phyloP scores from a whole-genome alignment of 495 filamentous ascomycete genomes.

The Penicillium verhagenii region DNA sequence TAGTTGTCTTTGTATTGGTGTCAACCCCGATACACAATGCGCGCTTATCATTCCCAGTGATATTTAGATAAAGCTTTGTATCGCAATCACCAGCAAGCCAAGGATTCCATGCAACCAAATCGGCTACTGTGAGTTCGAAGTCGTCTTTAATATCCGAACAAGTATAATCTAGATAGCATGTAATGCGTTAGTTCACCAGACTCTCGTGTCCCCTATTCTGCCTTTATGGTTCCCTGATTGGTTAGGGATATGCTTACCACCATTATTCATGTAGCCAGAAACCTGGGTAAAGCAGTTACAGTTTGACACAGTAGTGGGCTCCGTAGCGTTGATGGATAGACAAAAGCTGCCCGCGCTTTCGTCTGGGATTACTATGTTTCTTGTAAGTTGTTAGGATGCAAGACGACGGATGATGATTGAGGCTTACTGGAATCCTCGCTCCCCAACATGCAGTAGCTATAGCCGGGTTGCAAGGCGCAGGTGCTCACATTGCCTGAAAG shows the following conservation, averaged over 20 bases:
- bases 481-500: background rate
- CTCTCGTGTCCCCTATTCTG: background rate
- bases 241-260: background rate
- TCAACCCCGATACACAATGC: conserved; percentile 1
- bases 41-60: background rate
- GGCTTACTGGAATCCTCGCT: background rate
- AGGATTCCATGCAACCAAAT: background rate
- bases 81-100: conserved; percentile 1
- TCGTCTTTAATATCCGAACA: background rate
- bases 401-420: background rate
- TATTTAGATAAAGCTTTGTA: background rate
- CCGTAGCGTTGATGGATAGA: background rate
- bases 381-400: background rate
- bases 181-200: no score
- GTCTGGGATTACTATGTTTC: background rate
- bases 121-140: background rate
- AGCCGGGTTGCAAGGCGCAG: conserved; percentile 8
- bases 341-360: background rate
- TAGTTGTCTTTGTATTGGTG: background rate
- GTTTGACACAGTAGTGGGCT: background rate
- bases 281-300: conserved; percentile 3
- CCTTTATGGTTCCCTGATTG: background rate
- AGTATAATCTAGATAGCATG: background rate
- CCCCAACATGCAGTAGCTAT: conserved; percentile 9
- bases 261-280: background rate